phyloP scores from a whole-genome alignment of 2,329 filamentous ascomycete species.

The Aspergillus hortae region DNA sequence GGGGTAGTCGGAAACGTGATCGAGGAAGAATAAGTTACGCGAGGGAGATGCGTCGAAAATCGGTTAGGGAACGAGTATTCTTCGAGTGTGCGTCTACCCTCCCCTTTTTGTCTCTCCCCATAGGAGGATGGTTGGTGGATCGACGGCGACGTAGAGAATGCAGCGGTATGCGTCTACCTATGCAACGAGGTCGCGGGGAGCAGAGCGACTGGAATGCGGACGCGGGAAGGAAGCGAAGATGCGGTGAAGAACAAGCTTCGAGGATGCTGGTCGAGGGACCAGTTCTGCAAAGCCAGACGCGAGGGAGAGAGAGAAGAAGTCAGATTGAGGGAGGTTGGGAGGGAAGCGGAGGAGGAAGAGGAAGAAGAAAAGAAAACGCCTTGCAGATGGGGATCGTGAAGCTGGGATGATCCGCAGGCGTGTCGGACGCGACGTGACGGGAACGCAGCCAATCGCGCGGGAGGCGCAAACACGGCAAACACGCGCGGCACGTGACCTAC shows the following conservation, averaged over 20 bases:
- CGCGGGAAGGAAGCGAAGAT: slow-evolving; percentile 14
- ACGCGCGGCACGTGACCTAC: slow-evolving; percentile 23
- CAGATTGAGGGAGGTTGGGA: slow-evolving; percentile 14
- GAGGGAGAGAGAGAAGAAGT: slow-evolving; percentile 8
- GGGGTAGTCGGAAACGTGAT: slow-evolving; percentile 8
- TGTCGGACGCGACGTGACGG: slow-evolving; percentile 39
- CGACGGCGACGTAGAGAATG: slow-evolving; percentile 29
- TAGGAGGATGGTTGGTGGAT: background rate
- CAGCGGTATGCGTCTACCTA: slow-evolving; percentile 16
- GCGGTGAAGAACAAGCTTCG: slow-evolving; percentile 11
- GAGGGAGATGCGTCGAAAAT: background rate
- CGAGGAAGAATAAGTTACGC: background rate
- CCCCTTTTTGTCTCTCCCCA: background rate
- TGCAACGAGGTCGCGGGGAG: slow-evolving; percentile 24
- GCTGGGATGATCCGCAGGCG: slow-evolving; percentile 31
- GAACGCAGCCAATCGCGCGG: slow-evolving; percentile 31
- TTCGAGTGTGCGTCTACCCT: background rate
- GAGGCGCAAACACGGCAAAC: slow-evolving; percentile 27
- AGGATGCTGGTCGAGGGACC: background rate
- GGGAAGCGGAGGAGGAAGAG: slow-evolving; percentile 11
- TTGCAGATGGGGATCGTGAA: slow-evolving; percentile 28
- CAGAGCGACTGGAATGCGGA: slow-evolving; percentile 26
- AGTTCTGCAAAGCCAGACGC: slow-evolving; percentile 9
- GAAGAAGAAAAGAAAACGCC: slow-evolving; percentile 23
- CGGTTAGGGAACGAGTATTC: background rate